Percentiles rank a stretch among this genome's conserved stretches.
phyloP scores from a whole-genome alignment of 2,329 filamentous ascomycete species.

The Plenodomus biglobosus region DNA sequence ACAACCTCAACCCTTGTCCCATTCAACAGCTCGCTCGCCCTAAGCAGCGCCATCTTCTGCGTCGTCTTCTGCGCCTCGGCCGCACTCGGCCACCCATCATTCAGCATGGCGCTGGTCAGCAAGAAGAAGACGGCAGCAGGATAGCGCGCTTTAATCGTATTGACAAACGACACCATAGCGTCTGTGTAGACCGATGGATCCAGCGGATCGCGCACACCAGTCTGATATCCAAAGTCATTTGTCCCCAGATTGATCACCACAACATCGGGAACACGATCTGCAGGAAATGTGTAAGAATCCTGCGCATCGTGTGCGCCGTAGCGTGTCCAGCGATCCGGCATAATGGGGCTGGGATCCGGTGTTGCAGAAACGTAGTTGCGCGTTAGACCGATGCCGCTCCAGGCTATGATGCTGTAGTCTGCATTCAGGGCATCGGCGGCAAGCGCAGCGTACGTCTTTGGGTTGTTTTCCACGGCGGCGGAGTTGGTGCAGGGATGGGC shows the following conservation, averaged over 20 bases:
- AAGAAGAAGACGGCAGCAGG: constrained; percentile 45
- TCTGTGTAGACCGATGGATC: constrained; percentile 12
- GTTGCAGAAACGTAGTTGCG: constrained; percentile 43
- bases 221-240: constrained; percentile 47
- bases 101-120: constrained; percentile 46
- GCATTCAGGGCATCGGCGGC: constrained; percentile 47
- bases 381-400: constrained; percentile 50
- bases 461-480: constrained; percentile 45
- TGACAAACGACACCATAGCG: constrained; percentile 34
- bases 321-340: constrained; percentile 48
- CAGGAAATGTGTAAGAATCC: constrained; percentile 45
- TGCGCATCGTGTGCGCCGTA: constrained; percentile 48
- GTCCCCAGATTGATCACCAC: constrained; percentile 52
- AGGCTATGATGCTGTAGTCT: constrained; percentile 50
- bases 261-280: constrained; percentile 35
- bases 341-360: constrained; percentile 38
- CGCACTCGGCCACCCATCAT: constrained; percentile 42
- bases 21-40: constrained; percentile 29
- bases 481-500: constrained; percentile 46
- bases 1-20: constrained; percentile 44
- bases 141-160: constrained; percentile 41
- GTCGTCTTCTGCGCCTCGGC: constrained; percentile 46
- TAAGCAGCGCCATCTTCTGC: constrained; percentile 40
- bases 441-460: constrained; percentile 49
- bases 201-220: constrained; percentile 13